Conservation (phyloP, 192 early-diverging fungal species). For the Backusella psychrophila region DNA sequence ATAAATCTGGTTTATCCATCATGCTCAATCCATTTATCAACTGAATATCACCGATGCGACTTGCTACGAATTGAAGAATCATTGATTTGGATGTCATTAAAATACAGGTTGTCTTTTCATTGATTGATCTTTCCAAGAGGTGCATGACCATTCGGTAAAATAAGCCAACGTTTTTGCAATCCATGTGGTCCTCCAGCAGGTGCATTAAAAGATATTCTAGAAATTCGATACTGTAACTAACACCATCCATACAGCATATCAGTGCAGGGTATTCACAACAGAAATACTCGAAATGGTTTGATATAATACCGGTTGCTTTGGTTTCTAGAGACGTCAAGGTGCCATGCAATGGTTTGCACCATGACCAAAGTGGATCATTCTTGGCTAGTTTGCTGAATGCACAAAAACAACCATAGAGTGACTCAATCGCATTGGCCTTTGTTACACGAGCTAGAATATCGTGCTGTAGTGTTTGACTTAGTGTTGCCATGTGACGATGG, state of each 20-base stretch:
- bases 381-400: conserved; percentile 6
- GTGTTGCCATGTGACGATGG: conserved; percentile 6
- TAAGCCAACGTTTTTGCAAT: conserved; percentile 14
- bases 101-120: background rate
- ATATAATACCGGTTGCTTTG: conserved; percentile 19
- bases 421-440: conserved; percentile 23
- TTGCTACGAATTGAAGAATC: background rate
- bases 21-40: background rate
- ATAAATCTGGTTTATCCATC: background rate
- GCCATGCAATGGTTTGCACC: conserved; percentile 16
- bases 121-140: background rate
- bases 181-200: conserved; percentile 29
- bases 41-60: background rate
- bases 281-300: conserved; percentile 26
- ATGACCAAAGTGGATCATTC: conserved; percentile 11
- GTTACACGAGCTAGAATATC: conserved; percentile 12
- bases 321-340: conserved; percentile 10
- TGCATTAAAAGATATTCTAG: conserved; percentile 25
- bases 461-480: conserved; percentile 7
- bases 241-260: conserved; percentile 31
- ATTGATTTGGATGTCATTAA: conserved; percentile 5
- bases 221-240: conserved; percentile 27
- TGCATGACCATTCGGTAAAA: conserved; percentile 15
- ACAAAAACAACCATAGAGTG: conserved; percentile 18
- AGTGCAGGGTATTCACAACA: conserved; percentile 31